Evolutionary conservation across 2,329 filamentous ascomycete species (phyloP), one percentile per base, ranked within the genome.

Genomic region (Dissoconium aciculare): DNA sequence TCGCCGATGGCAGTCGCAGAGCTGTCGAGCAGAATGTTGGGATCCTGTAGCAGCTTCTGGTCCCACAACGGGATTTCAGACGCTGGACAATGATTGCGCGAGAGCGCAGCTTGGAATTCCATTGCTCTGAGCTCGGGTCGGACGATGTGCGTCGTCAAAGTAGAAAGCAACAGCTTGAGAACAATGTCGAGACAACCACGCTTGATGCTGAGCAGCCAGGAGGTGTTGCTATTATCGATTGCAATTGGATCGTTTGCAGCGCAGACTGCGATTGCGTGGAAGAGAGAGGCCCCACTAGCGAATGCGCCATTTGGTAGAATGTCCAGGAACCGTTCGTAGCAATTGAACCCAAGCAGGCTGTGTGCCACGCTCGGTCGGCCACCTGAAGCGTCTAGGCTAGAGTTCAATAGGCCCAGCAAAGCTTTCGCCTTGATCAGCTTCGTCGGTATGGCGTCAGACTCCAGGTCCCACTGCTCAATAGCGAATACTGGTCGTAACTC

Each of bases 341-440:
- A 91, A 11, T 33, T 69, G 69, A 98, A 94, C 0, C 89, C 89
- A 4, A 98, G 71, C 2, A 98, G 63, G 27, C 92, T 66, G 53
- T 98, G 91, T 0, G 87, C 89, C 42, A 98, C 76, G 2, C 78
- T 91, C 4, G 89, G 85, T 43, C 75, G 71, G 44, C 78, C 70
- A 1, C 79, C 75, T 15, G 76, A 78, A 17, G 78, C 73, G 32
- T 70, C 67, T 3, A 98, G 65, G 49, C 82, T 92, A 32, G 74
- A 71, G 43, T 81, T 78, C 21, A 99, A 60, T 46, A 98, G 87
- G 40, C 87, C 78, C 4, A 98, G 66, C 13, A 95, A 75, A 36
- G 78, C 78, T 32, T 47, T 42, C 31, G 81, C 64, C 54, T 94
- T 92, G 50, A 84, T 80, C 35, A 78, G 61, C 53, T 89, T 93